Base-by-base conservation (phyloP, 495 filamentous ascomycete species). In the Penicillium coprophilum region DNA sequence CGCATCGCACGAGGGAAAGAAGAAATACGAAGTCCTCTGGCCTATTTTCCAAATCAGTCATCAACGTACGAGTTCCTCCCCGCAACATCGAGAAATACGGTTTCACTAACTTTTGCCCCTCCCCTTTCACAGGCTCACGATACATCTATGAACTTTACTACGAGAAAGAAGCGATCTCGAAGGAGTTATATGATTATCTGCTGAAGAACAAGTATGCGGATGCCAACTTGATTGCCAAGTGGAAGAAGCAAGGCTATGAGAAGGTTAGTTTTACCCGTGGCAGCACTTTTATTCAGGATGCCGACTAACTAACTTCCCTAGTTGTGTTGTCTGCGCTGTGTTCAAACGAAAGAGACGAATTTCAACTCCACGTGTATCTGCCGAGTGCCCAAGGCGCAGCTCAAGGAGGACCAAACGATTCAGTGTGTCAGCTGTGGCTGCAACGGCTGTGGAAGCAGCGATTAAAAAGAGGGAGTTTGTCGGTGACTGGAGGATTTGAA, bases 231-330 rank as follows among this genome's bases (percentile, higher is more conserved):
- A 97, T 99, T 66, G 94, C 94, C 15, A 97, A 99, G 76, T 99
- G 94, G 94, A 99, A 99, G 82, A 99, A 97, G 76, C 88, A 93
- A 66, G 95, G 94, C 20, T 99, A 99, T 73, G 94, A 97, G 75
- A 97, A 97, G 85, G 89, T 90, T 73, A 46, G 79, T 49, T 32
- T 32, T 17, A 2, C 11, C 2, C 9, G 9, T 36, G 6, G 4
- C 0, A n/a, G 34, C 8, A n/a, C 34, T 38, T 17, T 36, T 9
- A 30, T 39, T 28, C 20, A 27, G 40, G 15, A 24, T 2, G 2
- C 27, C 17, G 21, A 30, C 61, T 71, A 50, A 71, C 57, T 53
- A 48, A 28, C 58, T 46, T 52, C 15, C 44, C 30, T 62, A 92
- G 87, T 74, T 98, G 8, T 99, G 94, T 70, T 99, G 94, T 68